These are phyloP conservation scores for Aristolochia contorta DNA, from an alignment of 164 flowering plant genomes.

Conservation along the genomic window DNA sequence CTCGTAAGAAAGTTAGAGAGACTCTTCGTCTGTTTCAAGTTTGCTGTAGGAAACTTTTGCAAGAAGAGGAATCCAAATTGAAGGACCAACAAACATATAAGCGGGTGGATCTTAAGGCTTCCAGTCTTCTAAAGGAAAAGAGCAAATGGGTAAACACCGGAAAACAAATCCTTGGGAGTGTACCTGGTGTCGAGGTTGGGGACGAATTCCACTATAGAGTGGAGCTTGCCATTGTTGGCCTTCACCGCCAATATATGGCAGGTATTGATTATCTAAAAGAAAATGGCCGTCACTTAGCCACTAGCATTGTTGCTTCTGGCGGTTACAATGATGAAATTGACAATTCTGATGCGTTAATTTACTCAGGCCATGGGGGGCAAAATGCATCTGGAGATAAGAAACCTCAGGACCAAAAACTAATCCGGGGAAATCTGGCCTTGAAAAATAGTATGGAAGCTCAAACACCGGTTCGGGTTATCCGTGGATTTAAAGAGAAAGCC, in stretches of 20 bases:
- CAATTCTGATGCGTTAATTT: conserved; percentile 32
- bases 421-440: conserved; percentile 69
- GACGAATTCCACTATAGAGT: conserved; percentile 81
- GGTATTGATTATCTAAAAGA: conserved; percentile 66
- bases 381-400: conserved; percentile 29
- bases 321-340: conserved; percentile 55
- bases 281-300: conserved; percentile 32
- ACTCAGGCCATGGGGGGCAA: conserved; percentile 2
- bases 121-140: conserved; percentile 35
- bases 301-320: conserved; percentile 77
- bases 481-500: conserved; percentile 45
- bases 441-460: conserved; percentile 36
- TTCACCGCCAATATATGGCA: conserved; percentile 57
- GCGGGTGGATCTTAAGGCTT: conserved; percentile 43
- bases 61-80: conserved; percentile 51
- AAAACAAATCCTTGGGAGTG: conserved; percentile 45
- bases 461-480: conserved; percentile 71
- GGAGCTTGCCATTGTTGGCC: conserved; percentile 71
- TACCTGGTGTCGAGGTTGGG: conserved; percentile 91
- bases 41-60: conserved; percentile 51
- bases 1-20: conserved; percentile 59
- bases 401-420: conserved; percentile 69
- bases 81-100: conserved; percentile 6
- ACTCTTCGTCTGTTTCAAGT: conserved; percentile 60
- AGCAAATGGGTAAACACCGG: conserved; percentile 42